Conservation (phyloP, 2,329 filamentous ascomycete species). For the Nemania sp. region DNA sequence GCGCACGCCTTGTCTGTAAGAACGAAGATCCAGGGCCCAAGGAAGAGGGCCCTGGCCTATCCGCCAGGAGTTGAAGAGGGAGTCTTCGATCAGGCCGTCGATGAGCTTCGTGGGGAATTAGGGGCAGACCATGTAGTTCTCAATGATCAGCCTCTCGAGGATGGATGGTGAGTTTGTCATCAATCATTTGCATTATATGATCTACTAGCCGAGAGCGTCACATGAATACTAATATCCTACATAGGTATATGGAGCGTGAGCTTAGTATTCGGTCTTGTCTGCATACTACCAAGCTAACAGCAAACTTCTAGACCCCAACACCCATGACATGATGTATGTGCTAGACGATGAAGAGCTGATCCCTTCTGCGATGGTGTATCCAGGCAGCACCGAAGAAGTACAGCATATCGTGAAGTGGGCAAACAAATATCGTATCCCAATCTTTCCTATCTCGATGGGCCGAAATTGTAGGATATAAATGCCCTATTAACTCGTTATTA, state of each 20-base stretch:
- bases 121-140: conserved; percentile 55
- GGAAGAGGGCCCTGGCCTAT: conserved; percentile 52
- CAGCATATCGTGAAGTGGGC: conserved; percentile 51
- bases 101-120: conserved; percentile 53
- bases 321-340: conserved; percentile 58
- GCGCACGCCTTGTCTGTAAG: conserved; percentile 51
- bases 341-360: conserved; percentile 60
- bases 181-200: conserved; percentile 26
- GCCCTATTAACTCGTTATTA: conserved; percentile 5
- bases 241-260: conserved; percentile 51
- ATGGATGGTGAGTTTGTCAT: conserved; percentile 54
- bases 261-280: neutral
- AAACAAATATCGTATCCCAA: conserved; percentile 47
- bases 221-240: conserved; percentile 1
- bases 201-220: neutral
- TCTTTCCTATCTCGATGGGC: conserved; percentile 49
- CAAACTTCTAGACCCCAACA: conserved; percentile 51
- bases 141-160: conserved; percentile 56
- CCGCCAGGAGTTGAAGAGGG: conserved; percentile 54
- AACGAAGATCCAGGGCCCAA: conserved; percentile 50
- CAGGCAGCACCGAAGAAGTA: conserved; percentile 50
- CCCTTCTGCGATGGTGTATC: conserved; percentile 57
- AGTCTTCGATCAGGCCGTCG: conserved; percentile 51
- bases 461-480: conserved; percentile 46
- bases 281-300: conserved; percentile 22